Evolutionary conservation across 441 rosid species (phyloP), one percentile per base, ranked within the genome.

Genomic region (Pelargonium citronellum): DNA sequence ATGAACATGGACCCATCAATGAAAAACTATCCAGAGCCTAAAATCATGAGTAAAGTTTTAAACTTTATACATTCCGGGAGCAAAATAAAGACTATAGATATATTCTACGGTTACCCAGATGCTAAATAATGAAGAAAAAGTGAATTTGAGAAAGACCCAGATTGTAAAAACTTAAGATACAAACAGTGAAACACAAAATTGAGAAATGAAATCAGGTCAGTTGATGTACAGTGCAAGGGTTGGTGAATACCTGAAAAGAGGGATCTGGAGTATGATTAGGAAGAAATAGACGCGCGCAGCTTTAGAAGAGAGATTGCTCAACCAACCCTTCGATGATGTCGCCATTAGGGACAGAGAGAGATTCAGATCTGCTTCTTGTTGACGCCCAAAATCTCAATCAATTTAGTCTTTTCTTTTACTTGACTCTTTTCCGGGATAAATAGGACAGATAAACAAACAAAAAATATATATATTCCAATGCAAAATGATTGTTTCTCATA

Each of bases 261-360:
- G 97, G 84, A 90, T 79, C 87, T 94, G 99, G 49, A 94, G 86
- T 51, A 94, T 71, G 77, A 94, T 87, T 34, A 90, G 83, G 76
- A 91, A 73, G 89, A 91, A 91, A 83, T 83, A 91, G 62, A 91
- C 71, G 65, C 86, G 81, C 70, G 99, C 79, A 9, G 96, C 88
- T 15, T 81, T 69, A 1, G 87, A 72, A 0, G 95, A 72, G 12
- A 89, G 78, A 67, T 70, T 85, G 69, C 72, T 80, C 37, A 79
- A 67, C 99, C 94, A 90, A 68, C 92, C 86, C 75, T 66, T 83
- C 46, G 83, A 73, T 68, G 75, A 41, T 6, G 81, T 58, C 34
- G 66, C 80, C 95, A 86, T 85, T 74, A 15, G 1, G 64, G 69
- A 53, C 65, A n/a, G n/a, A 22, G 20, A 16, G 17, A 17, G 51